Base-by-base conservation (phyloP, 148 eudicot species). In the Talinum fruticosum region DNA sequence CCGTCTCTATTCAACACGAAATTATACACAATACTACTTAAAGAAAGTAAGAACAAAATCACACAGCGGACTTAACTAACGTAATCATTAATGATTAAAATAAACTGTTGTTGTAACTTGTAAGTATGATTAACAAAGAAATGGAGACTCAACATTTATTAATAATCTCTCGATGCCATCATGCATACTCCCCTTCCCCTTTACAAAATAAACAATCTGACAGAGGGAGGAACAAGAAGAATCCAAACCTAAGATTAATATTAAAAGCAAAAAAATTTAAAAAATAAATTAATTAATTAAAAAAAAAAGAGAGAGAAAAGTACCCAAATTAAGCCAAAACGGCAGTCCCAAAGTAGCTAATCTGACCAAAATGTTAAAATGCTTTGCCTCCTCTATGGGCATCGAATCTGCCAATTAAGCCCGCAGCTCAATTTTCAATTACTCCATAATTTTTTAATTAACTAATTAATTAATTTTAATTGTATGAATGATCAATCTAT, bases 191-290 rank as follows among this genome's bases (percentile, higher is more conserved):
- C 1, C 13, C 8, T 47, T 45, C 28, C 44, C 44, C 47, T 70
- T 80, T 66, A 73, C 24, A 79, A 79, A 79, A 77, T 49, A 54
- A 75, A 44, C 35, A 71, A 62, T 57, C 8, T 0, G 21, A 24
- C 76, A 30, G 83, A 76, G 69, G 66, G 68, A 77, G 76, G 65
- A 81, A 81, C 76, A 76, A 32, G 67, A 81, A 81, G 77, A 81
- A 81, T 76, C 77, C 73, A 81, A 81, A 81, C 51, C 64, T 75
- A 69, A 69, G 71, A 45, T 59, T 34, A 69, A 69, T 5, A 69
- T 8, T 6, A 19, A 1, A 68, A 33, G 18, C 12, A 13, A 65
- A 65, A 30, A 65, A 28, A n/a, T n/a, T n/a, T 14, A 10, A 64
- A 2, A 2, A 19, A 28, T 28, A 6, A 32, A 3, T 30, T 2